phyloP scores from a whole-genome alignment of 2,329 filamentous ascomycete genomes.

The Raffaelea arxii region DNA sequence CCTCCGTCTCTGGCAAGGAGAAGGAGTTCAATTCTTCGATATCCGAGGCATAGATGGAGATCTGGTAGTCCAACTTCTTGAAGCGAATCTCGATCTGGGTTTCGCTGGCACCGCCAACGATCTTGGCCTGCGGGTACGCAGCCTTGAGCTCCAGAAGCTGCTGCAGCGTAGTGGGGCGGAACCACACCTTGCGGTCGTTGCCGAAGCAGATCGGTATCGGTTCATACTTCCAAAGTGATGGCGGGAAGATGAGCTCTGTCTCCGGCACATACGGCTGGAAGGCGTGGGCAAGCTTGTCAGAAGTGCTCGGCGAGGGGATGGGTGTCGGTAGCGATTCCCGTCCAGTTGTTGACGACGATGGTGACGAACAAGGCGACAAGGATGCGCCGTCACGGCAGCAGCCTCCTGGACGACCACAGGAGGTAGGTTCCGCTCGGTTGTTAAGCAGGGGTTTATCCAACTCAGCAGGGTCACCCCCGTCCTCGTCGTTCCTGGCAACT shows the following conservation, averaged over 20 bases:
- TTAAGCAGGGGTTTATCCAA: not conserved
- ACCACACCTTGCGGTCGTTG: slow-evolving; percentile 91
- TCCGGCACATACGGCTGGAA: slow-evolving; percentile 92
- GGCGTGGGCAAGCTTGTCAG: slow-evolving; percentile 69
- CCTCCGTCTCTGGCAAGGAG: slow-evolving; percentile 50
- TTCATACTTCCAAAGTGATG: slow-evolving; percentile 70
- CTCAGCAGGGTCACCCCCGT: slow-evolving; percentile 16
- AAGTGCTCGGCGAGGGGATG: slow-evolving; percentile 17
- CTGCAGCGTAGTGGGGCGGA: slow-evolving; percentile 75
- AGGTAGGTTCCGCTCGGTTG: not conserved
- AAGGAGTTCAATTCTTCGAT: slow-evolving; percentile 85
- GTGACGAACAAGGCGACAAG: not conserved
- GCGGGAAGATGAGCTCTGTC: slow-evolving; percentile 90
- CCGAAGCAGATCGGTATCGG: slow-evolving; percentile 77
- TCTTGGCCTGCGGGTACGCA: slow-evolving; percentile 73
- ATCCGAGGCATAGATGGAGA: slow-evolving; percentile 85
- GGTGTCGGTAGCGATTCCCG: slow-evolving; percentile 14
- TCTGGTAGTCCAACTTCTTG: slow-evolving; percentile 82
- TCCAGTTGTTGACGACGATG: slow-evolving; percentile 38
- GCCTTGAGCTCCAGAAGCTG: slow-evolving; percentile 88
- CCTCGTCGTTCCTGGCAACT: slow-evolving; percentile 36
- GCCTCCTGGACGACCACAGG: not conserved
- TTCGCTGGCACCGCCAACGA: slow-evolving; percentile 91
- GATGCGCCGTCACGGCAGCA: not conserved
- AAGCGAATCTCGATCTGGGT: slow-evolving; percentile 98